Conservation (phyloP, 2,329 filamentous ascomycete genomes). For the Pseudogymnoascus sp. region DNA sequence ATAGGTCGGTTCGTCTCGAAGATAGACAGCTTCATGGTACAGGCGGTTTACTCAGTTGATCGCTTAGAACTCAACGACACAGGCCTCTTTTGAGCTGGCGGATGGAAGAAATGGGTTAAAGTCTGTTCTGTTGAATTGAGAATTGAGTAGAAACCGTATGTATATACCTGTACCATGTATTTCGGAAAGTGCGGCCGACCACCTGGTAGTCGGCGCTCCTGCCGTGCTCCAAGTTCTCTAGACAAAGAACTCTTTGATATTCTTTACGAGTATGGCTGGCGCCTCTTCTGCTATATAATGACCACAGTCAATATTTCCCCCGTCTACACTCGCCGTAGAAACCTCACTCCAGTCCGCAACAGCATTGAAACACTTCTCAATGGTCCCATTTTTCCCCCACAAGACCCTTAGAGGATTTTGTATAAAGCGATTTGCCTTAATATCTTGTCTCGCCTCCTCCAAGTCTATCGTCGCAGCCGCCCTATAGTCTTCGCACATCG, state of each 20-base stretch:
- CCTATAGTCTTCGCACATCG: constrained; percentile 51
- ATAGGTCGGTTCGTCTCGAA: background rate
- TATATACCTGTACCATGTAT: background rate
- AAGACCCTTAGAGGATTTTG: constrained; percentile 42
- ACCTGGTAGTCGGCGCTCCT: background rate
- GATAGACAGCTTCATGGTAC: background rate
- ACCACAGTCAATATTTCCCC: constrained; percentile 39
- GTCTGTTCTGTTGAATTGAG: background rate
- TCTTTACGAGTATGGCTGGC: constrained; percentile 39
- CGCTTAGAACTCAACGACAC: too few species aligned
- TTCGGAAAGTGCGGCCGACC: background rate
- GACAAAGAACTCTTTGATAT: constrained; percentile 36
- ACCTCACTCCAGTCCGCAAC: constrained; percentile 46
- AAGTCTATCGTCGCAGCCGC: constrained; percentile 47
- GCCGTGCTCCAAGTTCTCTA: constrained; percentile 16
- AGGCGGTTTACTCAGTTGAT: too few species aligned
- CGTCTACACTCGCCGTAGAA: constrained; percentile 33
- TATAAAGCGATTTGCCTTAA: constrained; percentile 38
- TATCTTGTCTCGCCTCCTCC: constrained; percentile 42
- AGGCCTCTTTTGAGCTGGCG: too few species aligned
- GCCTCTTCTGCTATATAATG: constrained; percentile 47
- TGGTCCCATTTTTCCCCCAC: constrained; percentile 43
- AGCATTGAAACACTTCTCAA: constrained; percentile 45
- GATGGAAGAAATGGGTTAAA: background rate
- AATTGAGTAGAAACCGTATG: background rate